These are phyloP conservation scores for Lichtheimia ramosa DNA, from an alignment of 371 early-diverging fungal species.

Conservation along the genomic window DNA sequence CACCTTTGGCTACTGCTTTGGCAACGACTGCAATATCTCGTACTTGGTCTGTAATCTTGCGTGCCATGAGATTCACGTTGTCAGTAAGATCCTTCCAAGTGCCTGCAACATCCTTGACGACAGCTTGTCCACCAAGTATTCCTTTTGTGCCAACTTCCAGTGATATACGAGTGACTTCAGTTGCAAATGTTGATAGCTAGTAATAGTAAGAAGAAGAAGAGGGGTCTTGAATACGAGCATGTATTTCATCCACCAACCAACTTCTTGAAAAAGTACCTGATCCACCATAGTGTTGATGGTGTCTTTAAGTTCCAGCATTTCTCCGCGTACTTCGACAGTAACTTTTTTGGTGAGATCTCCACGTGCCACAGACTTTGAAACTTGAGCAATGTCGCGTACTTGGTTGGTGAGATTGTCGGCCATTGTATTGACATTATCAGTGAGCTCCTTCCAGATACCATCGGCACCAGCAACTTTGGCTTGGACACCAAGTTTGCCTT, in stretches of 20 bases:
- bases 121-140: conserved; percentile 62
- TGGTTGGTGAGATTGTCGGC: conserved; percentile 46
- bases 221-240: not conserved
- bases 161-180: conserved; percentile 65
- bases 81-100: conserved; percentile 67
- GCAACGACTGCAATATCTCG: conserved; percentile 57
- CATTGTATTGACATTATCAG: conserved; percentile 53
- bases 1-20: conserved; percentile 57
- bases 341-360: conserved; percentile 49
- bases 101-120: conserved; percentile 52
- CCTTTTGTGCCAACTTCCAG: conserved; percentile 69
- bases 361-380: conserved; percentile 46
- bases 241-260: too few relatives aligned
- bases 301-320: conserved; percentile 50
- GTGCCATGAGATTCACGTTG: conserved; percentile 62
- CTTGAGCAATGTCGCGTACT: conserved; percentile 49
- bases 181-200: conserved; percentile 48
- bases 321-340: conserved; percentile 43
- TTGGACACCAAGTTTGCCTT: conserved; percentile 30
- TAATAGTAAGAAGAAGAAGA: conserved; percentile 7
- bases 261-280: conserved; percentile 23
- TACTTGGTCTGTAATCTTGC: conserved; percentile 61
- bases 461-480: conserved; percentile 41
- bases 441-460: conserved; percentile 61
- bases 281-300: conserved; percentile 59